A percentile compares a stretch with the other conserved stretches of the same genome.
Evolutionary conservation across 805 yeast species (phyloP).

Genomic region (Kockiozyma suomiensis): DNA sequence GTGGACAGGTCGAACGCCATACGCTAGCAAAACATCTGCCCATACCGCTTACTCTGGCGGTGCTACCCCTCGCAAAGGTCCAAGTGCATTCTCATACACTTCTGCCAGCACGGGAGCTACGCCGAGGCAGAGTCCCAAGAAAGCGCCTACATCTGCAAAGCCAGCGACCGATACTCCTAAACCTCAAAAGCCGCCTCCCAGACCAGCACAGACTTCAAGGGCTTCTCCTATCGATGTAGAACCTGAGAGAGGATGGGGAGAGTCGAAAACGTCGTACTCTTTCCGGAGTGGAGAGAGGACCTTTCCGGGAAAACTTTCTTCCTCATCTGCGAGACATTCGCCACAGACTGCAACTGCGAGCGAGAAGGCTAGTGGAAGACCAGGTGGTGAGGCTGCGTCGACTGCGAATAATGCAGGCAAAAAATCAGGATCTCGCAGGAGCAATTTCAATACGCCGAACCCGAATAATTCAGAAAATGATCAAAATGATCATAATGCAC

Average conservation of each 20-base stretch:
- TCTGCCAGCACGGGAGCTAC: constrained; percentile 1
- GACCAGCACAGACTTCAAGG: constrained; percentile 2
- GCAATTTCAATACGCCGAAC: too few species aligned
- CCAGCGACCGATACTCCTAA: not conserved
- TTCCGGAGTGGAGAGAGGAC: constrained; percentile 10
- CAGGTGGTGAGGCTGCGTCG: not conserved
- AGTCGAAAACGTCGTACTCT: constrained; percentile 14
- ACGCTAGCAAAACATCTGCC: not conserved
- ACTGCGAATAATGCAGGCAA: too few species aligned
- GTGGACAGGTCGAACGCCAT: not conserved
- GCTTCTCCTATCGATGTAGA: not conserved
- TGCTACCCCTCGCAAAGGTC: constrained; percentile 6
- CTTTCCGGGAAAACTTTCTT: constrained; percentile 4
- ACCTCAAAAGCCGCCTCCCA: not conserved
- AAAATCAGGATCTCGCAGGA: too few species aligned
- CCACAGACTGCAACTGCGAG: constrained; percentile 1
- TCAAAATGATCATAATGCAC: too few species aligned
- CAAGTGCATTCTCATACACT: constrained; percentile 11
- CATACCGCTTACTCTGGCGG: not conserved
- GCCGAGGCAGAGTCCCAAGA: constrained; percentile 3
- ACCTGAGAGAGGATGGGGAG: constrained; percentile 4
- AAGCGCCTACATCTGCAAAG: constrained; percentile 5
- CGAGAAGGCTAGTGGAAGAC: not conserved
- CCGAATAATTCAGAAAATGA: too few species aligned
- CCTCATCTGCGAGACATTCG: not conserved